Base-by-base conservation (phyloP, 2,329 filamentous ascomycete genomes). In the Drechmeria coniospora region DNA sequence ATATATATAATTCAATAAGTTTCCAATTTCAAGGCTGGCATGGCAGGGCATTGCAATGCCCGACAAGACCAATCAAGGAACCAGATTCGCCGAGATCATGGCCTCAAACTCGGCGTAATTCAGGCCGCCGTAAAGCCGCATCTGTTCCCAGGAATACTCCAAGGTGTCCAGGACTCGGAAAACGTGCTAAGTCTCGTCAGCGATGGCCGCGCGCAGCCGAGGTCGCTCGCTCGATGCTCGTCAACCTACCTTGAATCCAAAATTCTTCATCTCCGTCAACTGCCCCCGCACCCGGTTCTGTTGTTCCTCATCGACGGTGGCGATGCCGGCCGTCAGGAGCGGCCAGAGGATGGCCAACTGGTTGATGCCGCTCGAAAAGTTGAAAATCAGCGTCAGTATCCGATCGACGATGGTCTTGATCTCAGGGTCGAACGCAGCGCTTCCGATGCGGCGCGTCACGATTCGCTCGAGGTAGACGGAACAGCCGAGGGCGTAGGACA, bases 401-500 rank as follows among this genome's bases (percentile, higher is more conserved):
- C 30, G 11, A 23, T 32, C 20, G 6, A 32, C 27, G 4, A 16
- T 13, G 2, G 15, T 6, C 23, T 26, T 29, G 8, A 32, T 27
- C 3, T 22, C 19, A 5, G 30, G 13, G n/a, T 32, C 27, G 17
- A 32, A 32, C 12, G 23, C 30, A 10, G 27, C 27, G 20, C 23
- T 19, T 7, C 27, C 23, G 4, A 29, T 23, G 4, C 32, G 23
- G 21, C 26, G 28, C 8, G 31, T 30, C 7, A 21, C 18, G 15
- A 28, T 15, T 18, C 35, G 28, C 21, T 37, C 31, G 17, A 37
- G 34, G 18, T 37, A 36, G n/a, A 37, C 15, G 6, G 25, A 16
- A 19, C 31, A 36, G 8, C 29, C 27, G 20, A 30, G 13, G 22
- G 36, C 31, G 19, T 37, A 38, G 21, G 26, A 26, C 17, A 31